phyloP scores from a whole-genome alignment of 2,329 filamentous ascomycete species.

The Westerdykella aurantiaca region DNA sequence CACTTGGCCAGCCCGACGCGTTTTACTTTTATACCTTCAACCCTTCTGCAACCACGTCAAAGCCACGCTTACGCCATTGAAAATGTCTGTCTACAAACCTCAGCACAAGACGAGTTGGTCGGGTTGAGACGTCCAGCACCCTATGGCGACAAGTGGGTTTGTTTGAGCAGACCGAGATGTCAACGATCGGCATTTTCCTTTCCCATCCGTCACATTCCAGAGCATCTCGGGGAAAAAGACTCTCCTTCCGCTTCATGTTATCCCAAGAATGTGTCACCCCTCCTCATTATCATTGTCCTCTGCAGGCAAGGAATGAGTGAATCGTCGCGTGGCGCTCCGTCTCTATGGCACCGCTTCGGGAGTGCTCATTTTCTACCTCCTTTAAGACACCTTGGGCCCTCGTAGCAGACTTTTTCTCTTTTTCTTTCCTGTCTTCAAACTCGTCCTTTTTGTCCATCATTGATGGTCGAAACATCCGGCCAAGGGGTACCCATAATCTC shows the following conservation, averaged over 20 bases:
- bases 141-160: too few relatives aligned
- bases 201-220: conserved; percentile 12
- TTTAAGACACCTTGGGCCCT: conserved; percentile 10
- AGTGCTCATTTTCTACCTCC: conserved; percentile 8
- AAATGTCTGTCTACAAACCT: too few relatives aligned
- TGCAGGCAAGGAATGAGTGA: conserved; percentile 28
- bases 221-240: conserved; percentile 4
- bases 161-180: too few relatives aligned
- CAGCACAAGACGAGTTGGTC: too few relatives aligned
- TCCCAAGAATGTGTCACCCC: conserved; percentile 24
- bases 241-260: conserved; percentile 1
- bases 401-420: background rate
- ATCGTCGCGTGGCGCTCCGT: conserved; percentile 13
- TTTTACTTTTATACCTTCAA: conserved; percentile 5
- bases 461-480: conserved; percentile 2
- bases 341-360: conserved; percentile 8
- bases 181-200: too few relatives aligned
- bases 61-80: background rate
- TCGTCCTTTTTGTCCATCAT: background rate
- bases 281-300: conserved; percentile 14
- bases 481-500: background rate
- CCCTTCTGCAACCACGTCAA: background rate
- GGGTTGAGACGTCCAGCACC: too few relatives aligned
- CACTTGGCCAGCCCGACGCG: background rate
- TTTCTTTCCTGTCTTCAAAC: conserved; percentile 4